A percentile compares a stretch with the other conserved stretches of the same genome.
Evolutionary conservation across 2,329 filamentous ascomycete genomes (phyloP).

Genomic region (Nothophaeocryptopus gaeumannii): DNA sequence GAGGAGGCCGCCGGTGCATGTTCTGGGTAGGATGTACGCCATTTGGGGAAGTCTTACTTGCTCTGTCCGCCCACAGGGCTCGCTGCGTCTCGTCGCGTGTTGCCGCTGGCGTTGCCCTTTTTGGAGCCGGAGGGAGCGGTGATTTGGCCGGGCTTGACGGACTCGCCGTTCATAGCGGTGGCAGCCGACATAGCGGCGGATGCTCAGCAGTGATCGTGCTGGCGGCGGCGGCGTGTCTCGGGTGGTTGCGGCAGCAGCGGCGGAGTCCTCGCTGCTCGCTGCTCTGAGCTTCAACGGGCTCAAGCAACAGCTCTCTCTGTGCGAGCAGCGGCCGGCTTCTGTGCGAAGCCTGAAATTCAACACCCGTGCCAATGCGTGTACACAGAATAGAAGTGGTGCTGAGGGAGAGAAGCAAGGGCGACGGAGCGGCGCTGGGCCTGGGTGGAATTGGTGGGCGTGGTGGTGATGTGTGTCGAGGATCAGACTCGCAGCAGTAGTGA

Average conservation of each 20-base stretch:
- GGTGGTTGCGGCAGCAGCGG: slow-evolving; percentile 2
- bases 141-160: slow-evolving; percentile 17
- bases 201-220: slow-evolving; percentile 9
- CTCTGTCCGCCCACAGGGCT: slow-evolving; percentile 55
- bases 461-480: too few species aligned
- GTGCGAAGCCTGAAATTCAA: not conserved
- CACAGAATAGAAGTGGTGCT: not conserved
- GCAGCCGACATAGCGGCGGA: slow-evolving; percentile 30
- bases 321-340: not conserved
- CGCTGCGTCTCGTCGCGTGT: slow-evolving; percentile 54
- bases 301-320: not conserved
- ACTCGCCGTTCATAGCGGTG: slow-evolving; percentile 30
- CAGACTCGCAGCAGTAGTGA: too few species aligned
- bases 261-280: too few species aligned
- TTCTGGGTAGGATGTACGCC: slow-evolving; percentile 2
- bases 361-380: slow-evolving; percentile 5
- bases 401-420: too few species aligned
- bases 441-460: too few species aligned
- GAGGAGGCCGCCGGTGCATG: not conserved
- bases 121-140: slow-evolving; percentile 19
- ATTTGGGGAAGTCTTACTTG: slow-evolving; percentile 47
- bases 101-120: slow-evolving; percentile 51
- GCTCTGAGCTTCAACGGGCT: too few species aligned
- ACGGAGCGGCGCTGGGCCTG: too few species aligned
- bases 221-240: slow-evolving; percentile 5